Base-by-base conservation (phyloP, 345 rosid genomes). In the Ceriops tagal region DNA sequence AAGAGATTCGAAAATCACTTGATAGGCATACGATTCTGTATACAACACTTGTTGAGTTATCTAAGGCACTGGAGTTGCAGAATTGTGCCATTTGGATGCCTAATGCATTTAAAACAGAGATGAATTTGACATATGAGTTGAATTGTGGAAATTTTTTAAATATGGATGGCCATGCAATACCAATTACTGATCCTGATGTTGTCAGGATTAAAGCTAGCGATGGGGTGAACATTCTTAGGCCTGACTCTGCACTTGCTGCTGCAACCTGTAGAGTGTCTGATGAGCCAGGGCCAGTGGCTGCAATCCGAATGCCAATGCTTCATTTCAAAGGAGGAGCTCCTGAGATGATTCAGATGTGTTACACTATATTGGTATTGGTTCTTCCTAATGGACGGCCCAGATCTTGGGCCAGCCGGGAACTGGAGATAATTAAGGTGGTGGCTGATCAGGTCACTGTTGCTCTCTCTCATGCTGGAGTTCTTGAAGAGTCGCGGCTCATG, bases 71-170 rank as follows among this genome's bases (percentile, higher is more conserved):
- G 57, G 89, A 75, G 37, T 80, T 95, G 81, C 96, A 86, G 73
- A 95, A 92, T 49, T 95, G 99, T 58, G 97, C 96, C 0, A 87
- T 95, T 65, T 95, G 99, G 99, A 95, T 95, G 97, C 92, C 95
- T 26, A 85, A 86, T 69, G 86, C 83, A 35, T 71, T 39, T 16
- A 85, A 76, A 75, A 85, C 81, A 0, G 84, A 82, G 80, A 83
- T 95, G 96, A 77, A 89, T 68, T 73, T 95, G 73, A 92, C 96
- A 26, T 93, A 87, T 71, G 88, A 87, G 76, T 72, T 89, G 58
- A 80, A 84, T 65, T 82, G 83, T 61, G 83, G 83, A 81, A 80
- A 70, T 46, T 84, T 78, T 65, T 77, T 81, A 0, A 74, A 53
- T 52, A 37, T 71, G 30, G 78, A 72, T 67, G 71, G 71, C 62